Base-by-base conservation (phyloP, 768 basidiomycete genomes). In the Cubamyces lactineus region DNA sequence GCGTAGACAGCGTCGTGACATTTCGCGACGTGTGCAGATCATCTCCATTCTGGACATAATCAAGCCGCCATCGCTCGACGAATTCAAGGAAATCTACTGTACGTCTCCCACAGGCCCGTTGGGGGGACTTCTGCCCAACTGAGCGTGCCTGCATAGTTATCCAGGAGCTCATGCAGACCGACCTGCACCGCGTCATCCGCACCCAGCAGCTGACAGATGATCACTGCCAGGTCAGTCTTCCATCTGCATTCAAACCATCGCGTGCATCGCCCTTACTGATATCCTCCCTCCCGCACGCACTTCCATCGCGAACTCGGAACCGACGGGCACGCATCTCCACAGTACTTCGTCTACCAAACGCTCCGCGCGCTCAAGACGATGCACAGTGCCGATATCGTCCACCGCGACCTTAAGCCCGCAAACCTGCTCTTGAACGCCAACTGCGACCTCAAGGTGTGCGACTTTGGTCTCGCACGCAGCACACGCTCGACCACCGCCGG, bases 21-120 rank as follows among this genome's bases (percentile, higher is more conserved):
- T 43, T 50, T 60, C 55, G 17, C 45, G 43, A 28, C 57, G 64
- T 54, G 45, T 30, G 7, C 57, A 96, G 89, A 95, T 96, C 71
- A 92, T 98, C 67, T 91, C 92, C 13, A 92, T 97, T 70, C 77
- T 96, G 65, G 95, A 95, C 72, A 94, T 96, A 70, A 83, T 92
- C 76, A 92, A 90, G 73, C 94, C 94, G 1, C 74, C 86, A 4
- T 83, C 85, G 3, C 72, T 90, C 43, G 86, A 89, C 4, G 79
- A 81, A 3, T 96, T 96, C 80, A 91, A 86, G 66, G 94, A 96
- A 70, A 94, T 94, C 26, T 94, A 94, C 73, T 89, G 89, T 88
- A 64, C 30, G 86, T 64, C 47, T 53, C 8, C 13, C 53, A 51
- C 46, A 3, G 23, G 8, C 34, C 43, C 42, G 13, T 30, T 55